phyloP scores from a whole-genome alignment of 441 rosid genomes.

The Rhodomyrtus psidioides region DNA sequence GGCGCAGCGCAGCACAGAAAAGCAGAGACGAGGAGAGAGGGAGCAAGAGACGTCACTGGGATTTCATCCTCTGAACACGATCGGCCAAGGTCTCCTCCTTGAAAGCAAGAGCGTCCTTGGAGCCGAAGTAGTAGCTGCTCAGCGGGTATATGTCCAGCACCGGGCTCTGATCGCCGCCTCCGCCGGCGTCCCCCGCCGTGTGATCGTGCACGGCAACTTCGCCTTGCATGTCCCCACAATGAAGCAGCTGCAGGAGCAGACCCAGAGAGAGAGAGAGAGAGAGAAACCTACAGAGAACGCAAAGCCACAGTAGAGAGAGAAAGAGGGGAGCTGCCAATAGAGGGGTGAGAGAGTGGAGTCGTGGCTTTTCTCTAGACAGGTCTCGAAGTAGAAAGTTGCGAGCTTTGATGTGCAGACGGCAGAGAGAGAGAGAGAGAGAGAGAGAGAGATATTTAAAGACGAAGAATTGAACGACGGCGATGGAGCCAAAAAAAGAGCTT shows the following conservation, averaged over 20 bases:
- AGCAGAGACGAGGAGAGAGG: neutral
- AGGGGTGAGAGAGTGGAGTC: neutral
- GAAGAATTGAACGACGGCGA: neutral
- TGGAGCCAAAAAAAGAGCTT: neutral
- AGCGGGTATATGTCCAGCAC: conserved; percentile 60
- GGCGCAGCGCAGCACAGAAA: neutral
- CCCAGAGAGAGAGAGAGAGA: neutral
- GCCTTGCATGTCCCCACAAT: neutral
- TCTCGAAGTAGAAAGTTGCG: neutral
- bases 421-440: neutral
- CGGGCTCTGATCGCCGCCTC: neutral
- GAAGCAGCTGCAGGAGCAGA: neutral
- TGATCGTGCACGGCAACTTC: neutral
- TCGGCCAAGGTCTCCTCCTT: conserved; percentile 55
- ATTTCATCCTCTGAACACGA: conserved; percentile 59
- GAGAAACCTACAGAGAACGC: neutral
- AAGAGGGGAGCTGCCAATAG: neutral
- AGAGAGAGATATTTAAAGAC: neutral
- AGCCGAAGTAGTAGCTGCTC: conserved; percentile 67
- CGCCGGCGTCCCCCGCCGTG: neutral
- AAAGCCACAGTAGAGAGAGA: neutral
- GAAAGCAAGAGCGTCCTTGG: conserved; percentile 46
- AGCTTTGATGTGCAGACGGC: neutral
- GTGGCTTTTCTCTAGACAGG: neutral
- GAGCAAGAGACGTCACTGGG: conserved; percentile 29